A percentile compares a stretch with the other conserved stretches of the same genome.
These are phyloP conservation scores for Francoa sonchifolia DNA, from an alignment of 441 rosid species.

Conservation along the genomic window DNA sequence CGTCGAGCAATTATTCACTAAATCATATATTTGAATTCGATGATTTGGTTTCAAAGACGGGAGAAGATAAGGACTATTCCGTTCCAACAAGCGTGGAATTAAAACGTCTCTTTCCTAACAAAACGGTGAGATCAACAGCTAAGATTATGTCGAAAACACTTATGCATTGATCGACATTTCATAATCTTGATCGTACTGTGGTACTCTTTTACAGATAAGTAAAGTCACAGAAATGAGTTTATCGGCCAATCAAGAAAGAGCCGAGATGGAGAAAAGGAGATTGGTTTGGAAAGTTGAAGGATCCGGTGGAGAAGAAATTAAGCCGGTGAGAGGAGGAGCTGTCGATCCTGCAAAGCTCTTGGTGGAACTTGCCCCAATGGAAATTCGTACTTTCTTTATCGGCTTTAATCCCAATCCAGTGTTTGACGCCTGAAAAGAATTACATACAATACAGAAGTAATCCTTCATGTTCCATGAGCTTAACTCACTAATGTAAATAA, in stretches of 20 bases:
- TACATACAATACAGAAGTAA: too few relatives aligned
- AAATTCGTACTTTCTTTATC: conserved; percentile 38
- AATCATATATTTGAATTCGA: too few relatives aligned
- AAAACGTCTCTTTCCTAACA: conserved; percentile 41
- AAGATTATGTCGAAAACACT: background rate
- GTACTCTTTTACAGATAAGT: conserved; percentile 23
- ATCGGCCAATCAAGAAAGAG: conserved; percentile 65
- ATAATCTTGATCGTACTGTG: background rate
- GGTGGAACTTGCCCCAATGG: conserved; percentile 50
- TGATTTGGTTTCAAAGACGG: conserved; percentile 22
- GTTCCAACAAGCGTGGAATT: conserved; percentile 42
- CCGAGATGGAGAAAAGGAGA: conserved; percentile 45
- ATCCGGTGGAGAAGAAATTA: conserved; percentile 16
- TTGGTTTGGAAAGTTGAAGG: conserved; percentile 53
- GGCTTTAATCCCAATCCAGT: conserved; percentile 19
- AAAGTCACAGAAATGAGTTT: conserved; percentile 47
- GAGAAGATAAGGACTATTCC: conserved; percentile 54
- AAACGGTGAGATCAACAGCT: conserved; percentile 33
- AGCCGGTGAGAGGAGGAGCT: conserved; percentile 31
- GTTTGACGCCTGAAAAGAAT: conserved; percentile 12
- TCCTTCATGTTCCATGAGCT: too few relatives aligned
- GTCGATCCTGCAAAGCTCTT: conserved; percentile 39
- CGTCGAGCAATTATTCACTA: too few relatives aligned
- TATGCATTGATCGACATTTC: background rate
- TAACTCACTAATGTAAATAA: too few relatives aligned